phyloP scores from a whole-genome alignment of 441 rosid species.

The Lepidium campestre region DNA sequence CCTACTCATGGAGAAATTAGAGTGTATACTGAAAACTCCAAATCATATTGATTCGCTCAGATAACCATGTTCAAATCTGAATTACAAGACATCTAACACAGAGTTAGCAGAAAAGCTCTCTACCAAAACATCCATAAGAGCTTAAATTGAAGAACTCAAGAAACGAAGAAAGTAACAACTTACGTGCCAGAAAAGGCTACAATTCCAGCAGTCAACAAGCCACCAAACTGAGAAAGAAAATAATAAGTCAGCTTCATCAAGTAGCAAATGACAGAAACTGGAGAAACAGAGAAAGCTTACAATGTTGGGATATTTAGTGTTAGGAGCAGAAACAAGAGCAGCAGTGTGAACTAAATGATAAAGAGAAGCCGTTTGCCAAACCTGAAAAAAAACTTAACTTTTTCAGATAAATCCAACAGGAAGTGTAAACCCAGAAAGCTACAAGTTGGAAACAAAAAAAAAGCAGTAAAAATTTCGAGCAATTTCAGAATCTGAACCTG shows the following conservation, averaged over 20 bases:
- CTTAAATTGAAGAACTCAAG: background rate
- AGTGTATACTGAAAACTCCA: background rate
- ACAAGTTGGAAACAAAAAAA: background rate
- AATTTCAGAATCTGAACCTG: constrained; percentile 40
- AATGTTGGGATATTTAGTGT: constrained; percentile 56
- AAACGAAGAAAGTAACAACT: constrained; percentile 29
- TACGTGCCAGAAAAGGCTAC: constrained; percentile 83
- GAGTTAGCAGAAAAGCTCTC: background rate
- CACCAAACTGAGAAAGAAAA: constrained; percentile 62
- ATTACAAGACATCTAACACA: background rate
- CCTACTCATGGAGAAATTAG: background rate
- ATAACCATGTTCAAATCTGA: background rate
- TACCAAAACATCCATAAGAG: background rate
- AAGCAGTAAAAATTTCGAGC: background rate
- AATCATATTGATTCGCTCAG: background rate
- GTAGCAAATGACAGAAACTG: background rate
- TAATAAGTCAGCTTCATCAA: constrained; percentile 1
- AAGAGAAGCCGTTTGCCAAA: constrained; percentile 93
- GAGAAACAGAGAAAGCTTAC: constrained; percentile 36
- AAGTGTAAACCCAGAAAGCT: background rate
- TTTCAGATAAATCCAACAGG: background rate
- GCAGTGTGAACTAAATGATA: constrained; percentile 94
- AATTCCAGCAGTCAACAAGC: constrained; percentile 80
- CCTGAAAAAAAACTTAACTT: constrained; percentile 30
- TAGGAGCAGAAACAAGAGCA: constrained; percentile 79